Base-by-base conservation (phyloP, 2,329 filamentous ascomycete species). In the Stagonosporopsis rhizophila region DNA sequence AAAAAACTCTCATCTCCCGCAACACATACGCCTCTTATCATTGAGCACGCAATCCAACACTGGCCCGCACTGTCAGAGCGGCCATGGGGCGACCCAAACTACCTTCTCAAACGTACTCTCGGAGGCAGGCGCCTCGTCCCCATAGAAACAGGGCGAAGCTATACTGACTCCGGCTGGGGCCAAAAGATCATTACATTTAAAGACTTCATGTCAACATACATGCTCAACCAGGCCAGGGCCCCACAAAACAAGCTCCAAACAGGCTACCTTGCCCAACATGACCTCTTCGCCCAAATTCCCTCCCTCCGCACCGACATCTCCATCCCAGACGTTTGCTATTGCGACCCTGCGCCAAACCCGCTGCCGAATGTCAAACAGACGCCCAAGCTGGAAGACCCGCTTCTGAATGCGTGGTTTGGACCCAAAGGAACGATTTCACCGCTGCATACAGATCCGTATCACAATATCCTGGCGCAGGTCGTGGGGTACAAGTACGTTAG, bases 401-500 rank as follows among this genome's bases (percentile, higher is more conserved):
- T 90, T 39, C 81, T 96, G 17, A 96, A 98, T 75, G 92, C 91
- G 7, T 99, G 95, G 95, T 89, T 98, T 61, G 95, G 95, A 0
- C 95, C 95, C 0, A 81, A 87, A 0, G 88, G 87, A 45, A 98
- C 95, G 0, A 93, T 96, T 61, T 96, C 92, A 0, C 95, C 95
- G 1, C 81, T 98, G 0, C 95, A 99, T 75, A 96, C 92, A 1
- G 95, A 98, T 69, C 91, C 90, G 1, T 96, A 97, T 74, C 91
- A 97, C 72, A 98, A 98, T 70, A 85, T 98, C 44, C 84, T 98
- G 4, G 88, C 88, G 22, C 95, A 98, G 75, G 90, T 96, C 0
- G 90, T 96, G 0, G 95, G 95, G 0, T 82, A 85, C 54, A 99
- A 99, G 76, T 98, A 98, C 74, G 80, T 98, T n/a, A 84, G 95